phyloP scores from a whole-genome alignment of 192 early-diverging fungal genomes.

The Backusella tuberculispora region DNA sequence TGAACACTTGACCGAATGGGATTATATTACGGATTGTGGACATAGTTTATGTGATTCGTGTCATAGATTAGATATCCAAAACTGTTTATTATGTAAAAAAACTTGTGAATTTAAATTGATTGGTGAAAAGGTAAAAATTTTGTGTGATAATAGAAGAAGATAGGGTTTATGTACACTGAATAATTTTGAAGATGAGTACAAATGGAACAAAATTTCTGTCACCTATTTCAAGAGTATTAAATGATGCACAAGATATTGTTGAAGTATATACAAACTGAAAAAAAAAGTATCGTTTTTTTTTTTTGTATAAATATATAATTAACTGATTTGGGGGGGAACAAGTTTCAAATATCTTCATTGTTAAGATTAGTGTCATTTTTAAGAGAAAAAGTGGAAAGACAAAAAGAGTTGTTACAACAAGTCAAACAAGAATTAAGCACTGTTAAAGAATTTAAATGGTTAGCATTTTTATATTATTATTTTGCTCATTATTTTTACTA shows the following conservation, averaged over 20 bases:
- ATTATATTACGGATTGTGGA: constrained; percentile 31
- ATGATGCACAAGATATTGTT: constrained; percentile 18
- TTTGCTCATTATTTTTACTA: background rate
- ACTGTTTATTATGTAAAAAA: constrained; percentile 25
- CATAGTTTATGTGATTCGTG: constrained; percentile 22
- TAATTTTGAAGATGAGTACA: background rate
- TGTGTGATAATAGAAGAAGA: too few species aligned
- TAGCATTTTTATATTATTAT: background rate
- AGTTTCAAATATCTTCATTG: constrained; percentile 20
- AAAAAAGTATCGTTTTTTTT: background rate
- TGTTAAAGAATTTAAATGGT: constrained; percentile 23
- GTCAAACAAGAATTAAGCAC: background rate
- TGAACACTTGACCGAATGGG: background rate
- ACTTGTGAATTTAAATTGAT: constrained; percentile 17
- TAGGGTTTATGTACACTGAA: background rate
- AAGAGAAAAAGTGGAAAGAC: constrained; percentile 3
- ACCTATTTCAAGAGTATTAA: background rate
- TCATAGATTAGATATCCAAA: background rate
- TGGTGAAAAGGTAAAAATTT: constrained; percentile 21
- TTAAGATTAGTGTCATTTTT: background rate
- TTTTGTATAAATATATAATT: background rate
- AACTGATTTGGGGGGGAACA: too few species aligned
- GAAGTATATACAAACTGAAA: constrained; percentile 8
- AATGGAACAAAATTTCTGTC: background rate
- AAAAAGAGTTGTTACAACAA: constrained; percentile 8